Evolutionary conservation across 2,329 filamentous ascomycete species (phyloP).

Genomic region (Penicillium sp.): DNA sequence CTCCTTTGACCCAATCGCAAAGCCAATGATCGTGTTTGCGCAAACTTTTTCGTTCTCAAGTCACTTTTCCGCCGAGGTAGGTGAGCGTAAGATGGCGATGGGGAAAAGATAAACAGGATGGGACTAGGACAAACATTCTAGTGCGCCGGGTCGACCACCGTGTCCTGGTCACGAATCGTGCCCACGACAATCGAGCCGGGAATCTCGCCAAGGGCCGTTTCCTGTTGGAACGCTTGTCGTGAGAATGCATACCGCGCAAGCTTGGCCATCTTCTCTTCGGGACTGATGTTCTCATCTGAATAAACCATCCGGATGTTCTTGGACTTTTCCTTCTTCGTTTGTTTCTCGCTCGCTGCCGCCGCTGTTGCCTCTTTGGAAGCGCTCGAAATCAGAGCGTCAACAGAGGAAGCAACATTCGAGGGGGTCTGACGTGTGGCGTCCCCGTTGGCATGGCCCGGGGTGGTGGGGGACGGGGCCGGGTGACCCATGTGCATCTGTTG

Average conservation of each 20-base stretch:
- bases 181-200: constrained; percentile 31
- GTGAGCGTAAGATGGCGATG: no score
- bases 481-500: constrained; percentile 53
- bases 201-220: constrained; percentile 33
- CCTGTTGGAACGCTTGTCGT: constrained; percentile 38
- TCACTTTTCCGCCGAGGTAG: no score
- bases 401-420: constrained; percentile 35
- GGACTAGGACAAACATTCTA: constrained; percentile 7
- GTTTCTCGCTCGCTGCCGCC: constrained; percentile 49
- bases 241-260: constrained; percentile 69
- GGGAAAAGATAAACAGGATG: background rate
- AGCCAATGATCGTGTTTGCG: no score
- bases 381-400: constrained; percentile 49
- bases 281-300: constrained; percentile 70
- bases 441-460: constrained; percentile 26
- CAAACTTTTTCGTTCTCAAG: no score
- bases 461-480: constrained; percentile 26
- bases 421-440: constrained; percentile 16
- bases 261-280: constrained; percentile 82
- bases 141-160: constrained; percentile 29
- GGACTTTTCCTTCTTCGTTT: constrained; percentile 60
- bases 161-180: constrained; percentile 29
- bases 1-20: no score
- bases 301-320: constrained; percentile 69
- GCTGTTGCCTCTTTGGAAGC: constrained; percentile 39